Percentiles rank a stretch among this genome's conserved stretches.
Evolutionary conservation across 2,329 filamentous ascomycete species (phyloP).

Genomic region (Cladosporium austrohemisphaericum): DNA sequence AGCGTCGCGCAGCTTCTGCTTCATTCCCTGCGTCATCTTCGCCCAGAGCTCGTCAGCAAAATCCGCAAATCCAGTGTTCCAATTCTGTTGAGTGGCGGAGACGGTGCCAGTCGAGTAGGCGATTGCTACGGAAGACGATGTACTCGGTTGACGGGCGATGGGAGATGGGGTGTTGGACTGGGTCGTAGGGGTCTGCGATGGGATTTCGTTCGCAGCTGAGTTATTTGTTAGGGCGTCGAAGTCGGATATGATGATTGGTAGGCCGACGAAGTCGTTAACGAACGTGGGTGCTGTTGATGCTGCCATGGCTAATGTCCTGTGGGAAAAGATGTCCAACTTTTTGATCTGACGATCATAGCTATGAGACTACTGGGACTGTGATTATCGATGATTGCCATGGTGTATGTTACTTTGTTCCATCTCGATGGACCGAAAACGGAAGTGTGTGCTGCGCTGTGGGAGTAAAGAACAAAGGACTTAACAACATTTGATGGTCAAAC

Average conservation of each 20-base stretch:
- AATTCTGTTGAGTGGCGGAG: slow-evolving; percentile 11
- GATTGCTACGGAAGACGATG: background rate
- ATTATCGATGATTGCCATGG: no score
- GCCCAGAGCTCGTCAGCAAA: slow-evolving; percentile 21
- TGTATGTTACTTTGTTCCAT: no score
- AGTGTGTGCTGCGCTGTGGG: no score
- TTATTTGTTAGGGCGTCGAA: slow-evolving; percentile 19
- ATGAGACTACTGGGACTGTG: no score
- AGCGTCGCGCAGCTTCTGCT: slow-evolving; percentile 26
- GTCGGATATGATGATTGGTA: slow-evolving; percentile 26
- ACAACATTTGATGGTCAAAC: no score
- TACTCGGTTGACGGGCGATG: background rate
- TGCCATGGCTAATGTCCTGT: no score
- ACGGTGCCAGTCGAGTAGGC: background rate
- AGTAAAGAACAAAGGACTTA: no score
- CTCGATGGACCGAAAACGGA: no score
- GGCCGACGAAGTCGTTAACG: slow-evolving; percentile 23
- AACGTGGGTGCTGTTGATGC: background rate
- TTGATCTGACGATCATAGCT: no score
- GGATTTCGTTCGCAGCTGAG: slow-evolving; percentile 7
- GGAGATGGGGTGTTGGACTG: background rate
- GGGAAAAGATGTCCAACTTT: no score
- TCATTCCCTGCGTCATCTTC: slow-evolving; percentile 23
- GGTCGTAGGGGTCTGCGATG: background rate
- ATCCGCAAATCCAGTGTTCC: slow-evolving; percentile 19